Percentiles rank a stretch among this genome's conserved stretches.
phyloP scores from a whole-genome alignment of 2,329 filamentous ascomycete species.

The Pyrenochaeta sp. region DNA sequence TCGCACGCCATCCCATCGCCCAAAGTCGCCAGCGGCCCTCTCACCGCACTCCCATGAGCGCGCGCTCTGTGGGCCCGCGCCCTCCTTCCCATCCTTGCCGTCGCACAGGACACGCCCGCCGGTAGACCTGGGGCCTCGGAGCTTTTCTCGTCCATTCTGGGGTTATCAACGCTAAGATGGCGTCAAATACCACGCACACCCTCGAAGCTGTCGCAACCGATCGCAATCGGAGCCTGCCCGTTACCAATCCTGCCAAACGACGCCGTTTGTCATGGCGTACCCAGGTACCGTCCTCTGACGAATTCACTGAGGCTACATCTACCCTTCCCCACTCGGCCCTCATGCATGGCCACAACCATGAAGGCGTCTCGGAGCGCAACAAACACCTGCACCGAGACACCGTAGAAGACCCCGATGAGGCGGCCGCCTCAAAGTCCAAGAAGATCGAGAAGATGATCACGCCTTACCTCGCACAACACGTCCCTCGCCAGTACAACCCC shows the following conservation, averaged over 20 bases:
- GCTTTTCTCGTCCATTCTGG: constrained; percentile 3
- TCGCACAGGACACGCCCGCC: constrained; percentile 11
- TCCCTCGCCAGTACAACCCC: constrained; percentile 86
- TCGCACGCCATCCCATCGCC: constrained; percentile 28
- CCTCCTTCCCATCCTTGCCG: constrained; percentile 7
- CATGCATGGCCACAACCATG: constrained; percentile 48
- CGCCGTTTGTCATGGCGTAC: constrained; percentile 40
- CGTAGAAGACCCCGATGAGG: constrained; percentile 35
- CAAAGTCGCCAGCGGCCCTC: constrained; percentile 27
- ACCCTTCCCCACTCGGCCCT: constrained; percentile 43
- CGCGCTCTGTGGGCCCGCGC: constrained; percentile 13
- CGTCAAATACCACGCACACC: constrained; percentile 36
- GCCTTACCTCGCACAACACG: constrained; percentile 89
- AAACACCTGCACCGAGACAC: constrained; percentile 37
- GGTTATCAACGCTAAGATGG: constrained; percentile 21
- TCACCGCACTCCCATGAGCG: constrained; percentile 20
- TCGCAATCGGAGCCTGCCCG: constrained; percentile 18
- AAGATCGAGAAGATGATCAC: constrained; percentile 80
- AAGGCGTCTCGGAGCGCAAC: constrained; percentile 38
- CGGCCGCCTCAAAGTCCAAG: constrained; percentile 54
- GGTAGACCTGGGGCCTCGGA: neutral
- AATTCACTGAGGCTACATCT: constrained; percentile 17
- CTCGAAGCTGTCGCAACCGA: constrained; percentile 36
- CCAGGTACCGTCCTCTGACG: constrained; percentile 21
- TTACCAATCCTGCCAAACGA: constrained; percentile 20